Conservation (phyloP, 192 early-diverging fungal species). For the Chytriomyces sp. region DNA sequence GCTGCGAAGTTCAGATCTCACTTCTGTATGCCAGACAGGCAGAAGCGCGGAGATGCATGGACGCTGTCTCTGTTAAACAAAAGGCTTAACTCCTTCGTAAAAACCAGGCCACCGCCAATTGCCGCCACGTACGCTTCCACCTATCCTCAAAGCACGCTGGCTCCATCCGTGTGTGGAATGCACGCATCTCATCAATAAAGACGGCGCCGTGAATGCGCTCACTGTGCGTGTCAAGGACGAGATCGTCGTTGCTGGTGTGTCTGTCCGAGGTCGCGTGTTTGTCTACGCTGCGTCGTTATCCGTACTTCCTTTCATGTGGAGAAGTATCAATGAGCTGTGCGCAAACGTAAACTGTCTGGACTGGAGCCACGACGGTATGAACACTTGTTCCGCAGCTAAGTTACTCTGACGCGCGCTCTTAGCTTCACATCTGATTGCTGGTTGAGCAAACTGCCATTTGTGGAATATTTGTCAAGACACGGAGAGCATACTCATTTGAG, state of each 20-base stretch:
- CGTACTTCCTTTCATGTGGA: not conserved
- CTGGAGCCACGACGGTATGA: not conserved
- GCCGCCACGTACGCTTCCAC: no score
- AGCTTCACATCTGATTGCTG: not conserved
- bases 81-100: no score
- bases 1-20: conserved; percentile 33
- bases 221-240: no score
- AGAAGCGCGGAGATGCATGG: no score
- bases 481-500: not conserved
- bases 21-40: no score
- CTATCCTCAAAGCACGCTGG: no score
- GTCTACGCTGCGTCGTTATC: not conserved
- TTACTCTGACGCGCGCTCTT: not conserved
- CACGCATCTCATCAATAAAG: no score
- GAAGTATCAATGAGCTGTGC: not conserved
- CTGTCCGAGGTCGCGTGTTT: not conserved
- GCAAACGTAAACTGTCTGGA: not conserved
- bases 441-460: not conserved
- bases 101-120: no score
- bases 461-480: not conserved
- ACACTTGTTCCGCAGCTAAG: not conserved
- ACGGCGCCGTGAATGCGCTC: no score
- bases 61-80: no score
- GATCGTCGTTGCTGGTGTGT: no score
- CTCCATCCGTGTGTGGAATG: no score